These are phyloP conservation scores for Arthrobotrys conoides DNA, from an alignment of 2,329 filamentous ascomycete species.

Conservation along the genomic window DNA sequence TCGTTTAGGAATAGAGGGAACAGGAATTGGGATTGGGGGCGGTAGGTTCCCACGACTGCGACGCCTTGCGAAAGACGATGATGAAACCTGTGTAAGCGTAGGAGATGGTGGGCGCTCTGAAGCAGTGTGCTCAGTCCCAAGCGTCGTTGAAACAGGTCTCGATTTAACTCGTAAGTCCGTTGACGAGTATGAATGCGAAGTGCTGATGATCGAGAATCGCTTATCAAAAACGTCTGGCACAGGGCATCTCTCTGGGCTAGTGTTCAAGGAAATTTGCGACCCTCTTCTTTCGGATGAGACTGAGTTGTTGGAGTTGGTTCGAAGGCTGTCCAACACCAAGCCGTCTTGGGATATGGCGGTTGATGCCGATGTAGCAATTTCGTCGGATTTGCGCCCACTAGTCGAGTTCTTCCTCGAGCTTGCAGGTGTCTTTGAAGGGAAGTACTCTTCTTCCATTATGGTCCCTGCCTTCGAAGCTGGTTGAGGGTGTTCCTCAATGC, in stretches of 20 bases:
- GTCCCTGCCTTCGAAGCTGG: slow-evolving; percentile 46
- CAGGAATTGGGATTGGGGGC: slow-evolving; percentile 57
- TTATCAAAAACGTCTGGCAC: slow-evolving; percentile 42
- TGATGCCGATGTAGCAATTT: slow-evolving; percentile 55
- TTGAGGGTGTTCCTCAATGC: slow-evolving; percentile 47
- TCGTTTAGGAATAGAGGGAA: slow-evolving; percentile 57
- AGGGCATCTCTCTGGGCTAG: slow-evolving; percentile 51
- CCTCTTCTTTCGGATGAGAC: slow-evolving; percentile 41
- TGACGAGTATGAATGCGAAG: slow-evolving; percentile 47
- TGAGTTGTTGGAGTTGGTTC: slow-evolving; percentile 48
- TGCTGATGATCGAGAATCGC: slow-evolving; percentile 46
- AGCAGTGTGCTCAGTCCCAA: slow-evolving; percentile 52
- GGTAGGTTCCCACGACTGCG: slow-evolving; percentile 50
- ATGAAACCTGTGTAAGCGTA: slow-evolving; percentile 52
- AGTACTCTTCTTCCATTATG: slow-evolving; percentile 48
- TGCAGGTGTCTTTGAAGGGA: slow-evolving; percentile 38
- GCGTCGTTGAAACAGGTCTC: slow-evolving; percentile 51
- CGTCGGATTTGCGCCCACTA: slow-evolving; percentile 48
- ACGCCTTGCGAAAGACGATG: slow-evolving; percentile 44
- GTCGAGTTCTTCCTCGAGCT: slow-evolving; percentile 56
- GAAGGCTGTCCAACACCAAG: slow-evolving; percentile 56
- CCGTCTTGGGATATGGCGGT: slow-evolving; percentile 54
- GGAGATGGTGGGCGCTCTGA: slow-evolving; percentile 55
- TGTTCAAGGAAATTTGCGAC: slow-evolving; percentile 52
- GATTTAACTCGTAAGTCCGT: slow-evolving; percentile 51